Evolutionary conservation across 345 rosid genomes (phyloP).

Genomic region (Eucalyptus tenuipes): DNA sequence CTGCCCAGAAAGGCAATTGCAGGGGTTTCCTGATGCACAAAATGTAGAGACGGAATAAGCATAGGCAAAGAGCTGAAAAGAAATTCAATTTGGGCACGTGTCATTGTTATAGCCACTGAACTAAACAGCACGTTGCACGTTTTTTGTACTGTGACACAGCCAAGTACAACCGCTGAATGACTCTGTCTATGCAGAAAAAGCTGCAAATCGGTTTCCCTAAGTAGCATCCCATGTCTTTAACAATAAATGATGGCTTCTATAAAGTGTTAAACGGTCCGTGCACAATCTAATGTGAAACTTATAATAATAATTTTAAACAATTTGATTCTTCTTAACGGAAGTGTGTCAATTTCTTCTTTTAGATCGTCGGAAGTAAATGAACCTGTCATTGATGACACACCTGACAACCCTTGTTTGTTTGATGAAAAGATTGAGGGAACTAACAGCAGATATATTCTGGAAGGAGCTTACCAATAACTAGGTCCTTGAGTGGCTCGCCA

Average conservation of each 20-base stretch:
- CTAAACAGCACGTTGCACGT: background rate
- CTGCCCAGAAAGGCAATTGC: constrained; percentile 49
- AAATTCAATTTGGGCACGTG: background rate
- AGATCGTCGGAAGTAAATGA: background rate
- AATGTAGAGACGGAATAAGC: background rate
- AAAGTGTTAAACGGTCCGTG: background rate
- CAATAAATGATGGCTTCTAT: background rate
- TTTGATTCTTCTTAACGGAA: background rate
- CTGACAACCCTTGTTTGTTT: background rate
- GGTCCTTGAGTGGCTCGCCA: constrained; percentile 47
- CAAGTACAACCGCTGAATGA: background rate
- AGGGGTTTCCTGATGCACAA: constrained; percentile 33
- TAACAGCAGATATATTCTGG: background rate
- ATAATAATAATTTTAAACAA: background rate
- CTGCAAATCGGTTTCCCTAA: background rate
- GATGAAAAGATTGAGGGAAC: background rate
- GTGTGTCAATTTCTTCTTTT: background rate
- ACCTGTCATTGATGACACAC: background rate
- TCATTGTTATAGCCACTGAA: background rate
- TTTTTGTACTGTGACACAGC: background rate
- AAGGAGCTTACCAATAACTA: constrained; percentile 33
- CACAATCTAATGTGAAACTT: background rate
- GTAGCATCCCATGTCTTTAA: background rate
- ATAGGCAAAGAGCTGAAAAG: background rate
- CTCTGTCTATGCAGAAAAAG: background rate